phyloP scores from a whole-genome alignment of 2,329 filamentous ascomycete species.

The Rhinocladiella similis region DNA sequence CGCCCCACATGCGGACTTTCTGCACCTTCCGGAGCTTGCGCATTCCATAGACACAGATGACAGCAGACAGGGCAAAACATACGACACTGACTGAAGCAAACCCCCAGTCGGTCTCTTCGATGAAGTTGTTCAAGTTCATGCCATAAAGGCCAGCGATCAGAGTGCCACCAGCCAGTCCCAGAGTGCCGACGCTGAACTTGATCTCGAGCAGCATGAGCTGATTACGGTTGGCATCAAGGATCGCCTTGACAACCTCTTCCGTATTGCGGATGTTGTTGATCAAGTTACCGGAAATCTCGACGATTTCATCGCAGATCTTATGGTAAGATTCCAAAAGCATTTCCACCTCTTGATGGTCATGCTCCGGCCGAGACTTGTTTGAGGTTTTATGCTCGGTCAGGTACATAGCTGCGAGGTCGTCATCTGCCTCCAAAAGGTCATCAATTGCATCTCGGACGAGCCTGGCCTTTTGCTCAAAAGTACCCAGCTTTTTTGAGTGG shows the following conservation, averaged over 20 bases:
- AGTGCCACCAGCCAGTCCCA: constrained; percentile 91
- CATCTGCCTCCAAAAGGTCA: constrained; percentile 91
- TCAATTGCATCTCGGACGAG: constrained; percentile 93
- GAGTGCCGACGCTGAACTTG: constrained; percentile 91
- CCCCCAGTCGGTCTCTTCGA: constrained; percentile 88
- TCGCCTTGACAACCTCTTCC: constrained; percentile 96
- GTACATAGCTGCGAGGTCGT: constrained; percentile 94
- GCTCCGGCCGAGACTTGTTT: constrained; percentile 69
- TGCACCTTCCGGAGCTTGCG: constrained; percentile 81
- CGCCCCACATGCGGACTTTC: constrained; percentile 81
- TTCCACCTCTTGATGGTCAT: constrained; percentile 95
- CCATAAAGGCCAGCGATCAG: constrained; percentile 98
- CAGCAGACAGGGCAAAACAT: constrained; percentile 70
- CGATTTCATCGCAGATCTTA: constrained; percentile 96
- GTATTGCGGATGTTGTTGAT: constrained; percentile 96
- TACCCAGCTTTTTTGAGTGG: constrained; percentile 91
- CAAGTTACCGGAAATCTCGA: constrained; percentile 88
- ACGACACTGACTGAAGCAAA: constrained; percentile 73
- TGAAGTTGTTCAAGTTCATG: constrained; percentile 99
- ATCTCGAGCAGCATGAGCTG: constrained; percentile 96
- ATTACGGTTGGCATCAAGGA: constrained; percentile 96
- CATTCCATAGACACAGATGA: constrained; percentile 83
- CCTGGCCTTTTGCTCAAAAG: constrained; percentile 95
- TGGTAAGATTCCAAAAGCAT: constrained; percentile 97
- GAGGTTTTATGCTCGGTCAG: constrained; percentile 76